phyloP scores from a whole-genome alignment of 306 rosid genomes.

The Carpinus fangiana region DNA sequence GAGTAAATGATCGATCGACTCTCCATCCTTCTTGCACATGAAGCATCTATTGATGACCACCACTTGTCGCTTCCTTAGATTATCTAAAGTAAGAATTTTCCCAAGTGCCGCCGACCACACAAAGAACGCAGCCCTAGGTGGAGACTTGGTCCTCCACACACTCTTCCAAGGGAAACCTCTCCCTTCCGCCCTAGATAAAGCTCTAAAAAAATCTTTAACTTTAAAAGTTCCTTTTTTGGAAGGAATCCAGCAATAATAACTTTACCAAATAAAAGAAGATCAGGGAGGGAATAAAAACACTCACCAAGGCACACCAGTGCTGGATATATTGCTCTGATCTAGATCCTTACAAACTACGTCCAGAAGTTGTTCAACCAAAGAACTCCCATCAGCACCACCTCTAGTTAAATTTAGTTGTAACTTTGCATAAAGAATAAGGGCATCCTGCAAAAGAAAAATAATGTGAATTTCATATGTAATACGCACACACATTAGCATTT shows the following conservation, averaged over 20 bases:
- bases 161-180: no score
- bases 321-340: conserved; percentile 66
- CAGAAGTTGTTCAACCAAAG: conserved; percentile 73
- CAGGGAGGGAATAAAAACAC: conserved; percentile 27
- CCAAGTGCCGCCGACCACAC: no score
- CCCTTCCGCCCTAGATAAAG: no score
- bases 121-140: no score
- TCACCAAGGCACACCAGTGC: conserved; percentile 58
- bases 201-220: no score
- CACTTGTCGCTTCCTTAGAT: no score
- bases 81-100: no score
- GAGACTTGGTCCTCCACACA: no score
- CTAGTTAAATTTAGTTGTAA: conserved; percentile 69
- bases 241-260: conserved; percentile 18
- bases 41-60: no score
- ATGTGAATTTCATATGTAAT: conserved; percentile 5
- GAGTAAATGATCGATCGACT: no score
- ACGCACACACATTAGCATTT: neutral
- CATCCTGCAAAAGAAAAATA: conserved; percentile 61
- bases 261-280: neutral
- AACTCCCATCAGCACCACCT: conserved; percentile 57
- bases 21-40: no score
- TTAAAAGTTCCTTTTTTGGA: no score
- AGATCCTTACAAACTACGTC: conserved; percentile 89
- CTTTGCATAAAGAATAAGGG: conserved; percentile 69